Conservation (phyloP, 1,139 yeast species). For the Sugiyamaella japonica region DNA sequence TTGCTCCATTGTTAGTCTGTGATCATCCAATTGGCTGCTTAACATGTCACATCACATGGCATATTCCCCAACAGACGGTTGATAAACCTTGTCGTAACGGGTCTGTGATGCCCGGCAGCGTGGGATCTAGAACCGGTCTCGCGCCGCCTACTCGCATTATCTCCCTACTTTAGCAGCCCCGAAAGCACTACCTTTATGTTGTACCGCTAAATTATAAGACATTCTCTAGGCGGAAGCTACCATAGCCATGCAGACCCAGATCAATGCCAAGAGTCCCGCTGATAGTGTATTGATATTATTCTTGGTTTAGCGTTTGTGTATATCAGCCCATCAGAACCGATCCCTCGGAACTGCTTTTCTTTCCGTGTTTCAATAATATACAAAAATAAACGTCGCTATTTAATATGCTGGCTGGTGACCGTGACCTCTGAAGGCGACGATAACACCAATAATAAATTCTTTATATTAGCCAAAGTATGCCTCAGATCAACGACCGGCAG, state of each 20-base stretch:
- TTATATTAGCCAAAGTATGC: conserved; percentile 44
- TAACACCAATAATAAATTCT: conserved; percentile 41
- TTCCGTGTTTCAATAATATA: too few species aligned
- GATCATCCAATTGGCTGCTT: not conserved
- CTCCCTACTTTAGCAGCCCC: too few species aligned
- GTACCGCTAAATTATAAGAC: too few species aligned
- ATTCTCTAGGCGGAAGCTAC: too few species aligned
- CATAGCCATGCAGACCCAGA: too few species aligned
- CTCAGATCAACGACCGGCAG: conserved; percentile 41
- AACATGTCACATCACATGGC: not conserved
- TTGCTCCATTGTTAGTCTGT: not conserved
- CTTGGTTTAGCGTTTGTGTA: too few species aligned
- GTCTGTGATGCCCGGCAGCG: not conserved
- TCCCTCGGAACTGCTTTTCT: too few species aligned
- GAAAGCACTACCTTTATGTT: too few species aligned
- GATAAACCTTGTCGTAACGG: not conserved
- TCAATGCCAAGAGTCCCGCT: too few species aligned
- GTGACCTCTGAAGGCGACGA: conserved; percentile 4
- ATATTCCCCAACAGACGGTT: not conserved
- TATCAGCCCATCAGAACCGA: too few species aligned
- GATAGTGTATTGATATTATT: too few species aligned
- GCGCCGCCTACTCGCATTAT: too few species aligned
- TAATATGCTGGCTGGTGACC: not conserved
- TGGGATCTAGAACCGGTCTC: not conserved
- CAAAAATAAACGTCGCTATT: not conserved